Evolutionary conservation across 805 yeast species (phyloP).

Genomic region (Metschnikowia hibisci): DNA sequence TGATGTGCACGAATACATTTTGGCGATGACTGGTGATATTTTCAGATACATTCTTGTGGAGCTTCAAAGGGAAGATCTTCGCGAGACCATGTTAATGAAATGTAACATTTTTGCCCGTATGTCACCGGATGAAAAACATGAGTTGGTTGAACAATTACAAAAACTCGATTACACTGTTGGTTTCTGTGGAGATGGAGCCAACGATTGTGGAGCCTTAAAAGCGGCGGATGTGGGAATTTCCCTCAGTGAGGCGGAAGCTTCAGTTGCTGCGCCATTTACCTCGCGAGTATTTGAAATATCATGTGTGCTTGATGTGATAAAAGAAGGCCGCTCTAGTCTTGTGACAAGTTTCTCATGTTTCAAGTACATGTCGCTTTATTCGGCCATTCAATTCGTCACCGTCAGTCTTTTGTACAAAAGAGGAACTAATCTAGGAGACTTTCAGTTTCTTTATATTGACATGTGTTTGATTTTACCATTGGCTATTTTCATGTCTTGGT

Average conservation of each 20-base stretch:
- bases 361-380: conserved; percentile 95
- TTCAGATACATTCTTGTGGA: conserved; percentile 72
- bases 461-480: conserved; percentile 85
- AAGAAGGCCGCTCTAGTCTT: conserved; percentile 91
- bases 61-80: conserved; percentile 37
- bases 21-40: conserved; percentile 92
- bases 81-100: conserved; percentile 59
- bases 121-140: conserved; percentile 99
- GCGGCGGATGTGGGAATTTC: conserved; percentile 98
- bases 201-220: conserved; percentile 96
- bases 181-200: conserved; percentile 99
- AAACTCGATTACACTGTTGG: conserved; percentile 87
- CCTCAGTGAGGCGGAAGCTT: conserved; percentile 94
- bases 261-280: conserved; percentile 98
- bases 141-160: conserved; percentile 83
- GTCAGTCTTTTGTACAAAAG: conserved; percentile 79
- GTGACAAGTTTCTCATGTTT: conserved; percentile 96
- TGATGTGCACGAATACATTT: conserved; percentile 42
- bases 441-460: conserved; percentile 94
- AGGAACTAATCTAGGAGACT: conserved; percentile 94
- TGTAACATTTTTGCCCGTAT: conserved; percentile 87
- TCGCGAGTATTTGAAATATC: conserved; percentile 85
- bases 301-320: conserved; percentile 86
- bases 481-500: conserved; percentile 98
- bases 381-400: conserved; percentile 91